Base-by-base conservation (phyloP, 805 yeast genomes). In the Ogataea henricii region DNA sequence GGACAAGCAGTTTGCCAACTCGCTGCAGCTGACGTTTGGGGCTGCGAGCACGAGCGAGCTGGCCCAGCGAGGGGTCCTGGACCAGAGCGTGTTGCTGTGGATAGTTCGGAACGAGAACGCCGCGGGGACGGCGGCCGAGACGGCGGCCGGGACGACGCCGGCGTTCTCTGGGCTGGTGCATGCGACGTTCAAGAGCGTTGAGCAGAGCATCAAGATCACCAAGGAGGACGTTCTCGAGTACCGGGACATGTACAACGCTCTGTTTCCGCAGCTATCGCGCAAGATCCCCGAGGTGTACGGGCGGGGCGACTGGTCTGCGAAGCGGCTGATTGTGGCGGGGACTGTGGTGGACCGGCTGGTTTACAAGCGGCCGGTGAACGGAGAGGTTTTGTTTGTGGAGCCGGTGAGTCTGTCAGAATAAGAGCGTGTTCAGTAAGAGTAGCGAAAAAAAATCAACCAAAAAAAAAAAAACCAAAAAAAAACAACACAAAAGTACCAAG, bases 61-160 rank as follows among this genome's bases (percentile, higher is more conserved):
- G 13, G 57, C 74, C 2, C 70, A 64, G 2, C 69, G 77, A 36
- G 70, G 74, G 35, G 71, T 81, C 39, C 66, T 81, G 48, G 83
- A 82, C 47, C 85, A 83, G 54, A 76, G 78, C 2, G 68, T 87
- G 63, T 62, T 83, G 17, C 63, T 87, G 33, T 87, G 85, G 80
- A 68, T 86, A 21, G 78, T 86, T 29, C 72, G 89, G 55, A 76
- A 79, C 48, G 68, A 72, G 47, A 85, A 83, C 59, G 69, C 68
- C 38, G 55, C 60, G 3, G 60, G 56, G 8, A 64, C 55, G 3
- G 40, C 2, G 75, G 70, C 30, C 60, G 60, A n/a, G n/a, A n/a
- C n/a, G n/a, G n/a, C n/a, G n/a, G n/a, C n/a, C n/a, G n/a, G n/a
- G n/a, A n/a, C n/a, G n/a, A n/a, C n/a, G 17, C 63, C 67, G 30